Base-by-base conservation (phyloP, 306 rosid species). In the Sicyos edulis region DNA sequence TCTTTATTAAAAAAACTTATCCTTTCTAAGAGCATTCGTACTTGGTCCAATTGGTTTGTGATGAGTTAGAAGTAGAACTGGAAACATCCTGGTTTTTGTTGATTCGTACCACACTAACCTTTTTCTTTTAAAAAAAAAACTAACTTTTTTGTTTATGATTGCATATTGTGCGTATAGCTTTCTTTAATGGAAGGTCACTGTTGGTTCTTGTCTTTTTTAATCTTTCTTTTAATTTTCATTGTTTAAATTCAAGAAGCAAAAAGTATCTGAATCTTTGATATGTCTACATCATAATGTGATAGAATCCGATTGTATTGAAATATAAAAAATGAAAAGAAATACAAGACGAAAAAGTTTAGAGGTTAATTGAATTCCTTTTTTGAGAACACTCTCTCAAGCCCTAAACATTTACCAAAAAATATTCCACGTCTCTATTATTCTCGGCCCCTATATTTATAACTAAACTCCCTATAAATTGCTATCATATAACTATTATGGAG, bases 21-120 rank as follows among this genome's bases (percentile, higher is more conserved):
- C n/a, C 24, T 17, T 42, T 44, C 0, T 21, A 13, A 67, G 7
- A 3, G 37, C 58, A 68, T 55, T 16, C 47, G 20, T 52, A 51
- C 45, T 53, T 26, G 73, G 59, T 69, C 20, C 59, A 15, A 51
- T 50, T 69, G 58, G 17, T 69, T 47, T 69, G 24, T 54, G 75
- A 2, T 42, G 9, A 24, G 73, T 49, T 50, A 20, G 58, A 22
- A 24, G 22, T 50, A 20, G 58, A 22, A 24, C 7, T 8, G 24
- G 2, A 47, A 68, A 49, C 57, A 49, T 47, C 45, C 21, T 54
- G 51, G 20, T 69, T 15, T 56, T 26, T 54, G 53, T 54, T 71
- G n/a, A 54, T 54, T 68, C 37, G 10, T 32, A 19, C 13, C 37
- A 47, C 32, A 45, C 34, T 65, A 34, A 61, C 68, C 52, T 66